Conservation (phyloP, 2,329 filamentous ascomycete species). For the Phialophora macrospora region DNA sequence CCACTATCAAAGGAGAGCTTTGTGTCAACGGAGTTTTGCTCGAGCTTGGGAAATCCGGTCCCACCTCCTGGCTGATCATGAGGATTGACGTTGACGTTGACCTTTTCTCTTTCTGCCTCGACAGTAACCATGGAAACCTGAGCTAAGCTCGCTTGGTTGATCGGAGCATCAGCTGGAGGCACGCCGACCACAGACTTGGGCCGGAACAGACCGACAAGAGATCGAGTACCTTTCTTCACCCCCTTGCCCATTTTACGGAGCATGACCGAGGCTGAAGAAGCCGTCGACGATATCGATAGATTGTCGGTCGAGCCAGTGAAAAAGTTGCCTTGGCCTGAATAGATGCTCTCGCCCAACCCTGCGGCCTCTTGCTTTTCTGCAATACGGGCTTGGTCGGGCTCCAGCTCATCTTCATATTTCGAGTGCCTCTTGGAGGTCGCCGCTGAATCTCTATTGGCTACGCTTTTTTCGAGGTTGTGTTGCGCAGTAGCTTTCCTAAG, state of each 20-base stretch:
- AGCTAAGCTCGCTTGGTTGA: constrained; percentile 72
- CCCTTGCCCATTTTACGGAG: constrained; percentile 97
- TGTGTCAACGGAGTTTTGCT: constrained; percentile 79
- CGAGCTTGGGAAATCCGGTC: constrained; percentile 82
- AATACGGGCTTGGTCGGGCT: constrained; percentile 89
- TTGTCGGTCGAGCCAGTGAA: constrained; percentile 95
- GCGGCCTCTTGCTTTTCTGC: constrained; percentile 89
- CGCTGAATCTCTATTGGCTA: constrained; percentile 53
- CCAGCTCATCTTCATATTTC: constrained; percentile 68
- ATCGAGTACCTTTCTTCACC: constrained; percentile 92
- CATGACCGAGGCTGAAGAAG: constrained; percentile 57
- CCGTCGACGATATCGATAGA: constrained; percentile 60
- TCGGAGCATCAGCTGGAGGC: constrained; percentile 69
- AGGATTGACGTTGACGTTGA: constrained; percentile 73
- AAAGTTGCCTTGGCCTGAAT: constrained; percentile 79
- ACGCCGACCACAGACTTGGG: constrained; percentile 89
- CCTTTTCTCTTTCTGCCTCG: constrained; percentile 84
- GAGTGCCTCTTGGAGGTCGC: constrained; percentile 64
- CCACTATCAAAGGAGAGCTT: constrained; percentile 46
- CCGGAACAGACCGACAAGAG: constrained; percentile 89
- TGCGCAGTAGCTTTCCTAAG: constrained; percentile 75
- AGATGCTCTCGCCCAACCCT: constrained; percentile 91
- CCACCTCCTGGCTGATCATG: constrained; percentile 71
- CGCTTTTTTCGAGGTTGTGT: constrained; percentile 56
- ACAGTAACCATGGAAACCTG: constrained; percentile 94